These are phyloP conservation scores for Arctium lappa DNA, from an alignment of 129 eudicot genomes.

Conservation along the genomic window DNA sequence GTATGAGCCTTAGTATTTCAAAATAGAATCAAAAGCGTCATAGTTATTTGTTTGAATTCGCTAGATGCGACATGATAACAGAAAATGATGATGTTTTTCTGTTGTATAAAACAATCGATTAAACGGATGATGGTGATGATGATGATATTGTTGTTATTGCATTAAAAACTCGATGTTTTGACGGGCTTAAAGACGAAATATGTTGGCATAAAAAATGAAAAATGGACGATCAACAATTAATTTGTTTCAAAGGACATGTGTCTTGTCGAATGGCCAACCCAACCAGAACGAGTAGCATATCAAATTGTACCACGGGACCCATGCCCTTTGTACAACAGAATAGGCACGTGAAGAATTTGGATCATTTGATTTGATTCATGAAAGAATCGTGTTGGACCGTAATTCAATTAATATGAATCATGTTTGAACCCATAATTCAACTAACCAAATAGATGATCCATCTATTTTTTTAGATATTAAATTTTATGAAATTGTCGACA, in stretches of 20 bases:
- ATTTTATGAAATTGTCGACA: too few relatives aligned
- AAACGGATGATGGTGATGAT: not conserved
- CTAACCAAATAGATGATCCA: not conserved
- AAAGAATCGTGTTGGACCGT: not conserved
- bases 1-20: not conserved
- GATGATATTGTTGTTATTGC: not conserved
- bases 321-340: not conserved
- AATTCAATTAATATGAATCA: not conserved
- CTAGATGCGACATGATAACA: not conserved
- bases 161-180: not conserved
- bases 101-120: not conserved
- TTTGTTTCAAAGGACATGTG: not conserved
- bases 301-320: not conserved
- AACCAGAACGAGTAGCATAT: not conserved
- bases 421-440: not conserved
- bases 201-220: not conserved
- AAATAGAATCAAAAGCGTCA: not conserved
- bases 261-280: not conserved
- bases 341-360: not conserved
- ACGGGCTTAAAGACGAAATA: not conserved
- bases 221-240: not conserved
- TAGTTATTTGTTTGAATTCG: not conserved
- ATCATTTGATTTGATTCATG: not conserved
- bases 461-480: too few relatives aligned
- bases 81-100: not conserved